Conservation (phyloP, 768 basidiomycete genomes). For the Chlorophyllum brunneum region DNA sequence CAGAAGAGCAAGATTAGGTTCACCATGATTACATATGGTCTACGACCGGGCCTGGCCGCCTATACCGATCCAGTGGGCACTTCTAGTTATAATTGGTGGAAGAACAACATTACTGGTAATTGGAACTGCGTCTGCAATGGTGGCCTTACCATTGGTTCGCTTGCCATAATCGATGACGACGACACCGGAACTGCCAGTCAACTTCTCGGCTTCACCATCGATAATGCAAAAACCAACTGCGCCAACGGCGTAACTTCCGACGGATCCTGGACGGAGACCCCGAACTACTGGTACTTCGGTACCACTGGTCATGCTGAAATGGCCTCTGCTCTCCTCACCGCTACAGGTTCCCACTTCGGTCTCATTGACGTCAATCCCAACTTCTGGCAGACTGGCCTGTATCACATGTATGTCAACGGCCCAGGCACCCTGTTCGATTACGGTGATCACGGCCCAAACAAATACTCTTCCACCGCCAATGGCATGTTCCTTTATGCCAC, state of each 20-base stretch:
- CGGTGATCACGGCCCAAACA: conserved; percentile 90
- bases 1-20: conserved; percentile 68
- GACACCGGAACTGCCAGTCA: conserved; percentile 64
- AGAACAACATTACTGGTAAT: conserved; percentile 69
- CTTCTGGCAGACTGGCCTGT: conserved; percentile 69
- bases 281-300: conserved; percentile 96
- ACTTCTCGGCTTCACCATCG: conserved; percentile 63
- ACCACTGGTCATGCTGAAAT: conserved; percentile 90
- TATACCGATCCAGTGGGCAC: conserved; percentile 36
- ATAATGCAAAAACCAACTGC: conserved; percentile 79
- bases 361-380: conserved; percentile 69
- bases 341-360: conserved; percentile 81
- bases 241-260: conserved; percentile 57
- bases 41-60: conserved; percentile 58
- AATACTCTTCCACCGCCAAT: conserved; percentile 93
- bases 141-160: conserved; percentile 83
- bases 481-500: conserved; percentile 73
- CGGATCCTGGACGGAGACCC: conserved; percentile 91
- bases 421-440: conserved; percentile 83
- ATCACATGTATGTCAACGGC: conserved; percentile 87
- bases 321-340: conserved; percentile 74
- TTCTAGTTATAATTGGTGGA: conserved; percentile 75
- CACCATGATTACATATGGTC: conserved; percentile 76
- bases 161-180: conserved; percentile 87
- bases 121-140: conserved; percentile 98